phyloP scores from a whole-genome alignment of 306 rosid genomes.

The Prunus kanzakura region DNA sequence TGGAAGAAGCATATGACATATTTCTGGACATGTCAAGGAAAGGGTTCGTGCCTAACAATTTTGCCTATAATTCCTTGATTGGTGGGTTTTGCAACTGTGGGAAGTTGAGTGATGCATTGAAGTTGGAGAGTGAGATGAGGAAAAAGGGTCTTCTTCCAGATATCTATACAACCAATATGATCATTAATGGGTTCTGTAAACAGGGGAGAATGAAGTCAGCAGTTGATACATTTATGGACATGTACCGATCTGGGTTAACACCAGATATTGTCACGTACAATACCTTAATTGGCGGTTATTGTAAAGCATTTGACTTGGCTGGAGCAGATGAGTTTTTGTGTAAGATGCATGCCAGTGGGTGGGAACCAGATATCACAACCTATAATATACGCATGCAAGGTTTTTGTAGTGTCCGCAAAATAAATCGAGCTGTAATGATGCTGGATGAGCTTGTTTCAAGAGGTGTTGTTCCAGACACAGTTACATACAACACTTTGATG shows the following conservation, averaged over 20 bases:
- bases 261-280: slow-evolving; percentile 69
- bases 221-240: slow-evolving; percentile 44
- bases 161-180: slow-evolving; percentile 59
- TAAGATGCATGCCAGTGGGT: slow-evolving; percentile 51
- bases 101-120: slow-evolving; percentile 51
- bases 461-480: slow-evolving; percentile 58
- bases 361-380: slow-evolving; percentile 68
- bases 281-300: slow-evolving; percentile 67
- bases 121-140: slow-evolving; percentile 63
- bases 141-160: slow-evolving; percentile 65
- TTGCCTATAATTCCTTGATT: slow-evolving; percentile 73
- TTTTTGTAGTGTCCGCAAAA: slow-evolving; percentile 47
- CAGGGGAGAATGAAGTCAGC: slow-evolving; percentile 69
- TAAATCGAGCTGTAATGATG: slow-evolving; percentile 49
- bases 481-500: slow-evolving; percentile 66
- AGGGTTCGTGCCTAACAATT: slow-evolving; percentile 72
- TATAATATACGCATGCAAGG: slow-evolving; percentile 61
- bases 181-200: slow-evolving; percentile 64
- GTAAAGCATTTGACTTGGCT: slow-evolving; percentile 63
- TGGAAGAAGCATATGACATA: slow-evolving; percentile 52
- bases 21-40: slow-evolving; percentile 51
- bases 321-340: slow-evolving; percentile 49
- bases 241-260: slow-evolving; percentile 48
- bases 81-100: slow-evolving; percentile 53
- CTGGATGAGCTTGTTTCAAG: slow-evolving; percentile 60